These are phyloP conservation scores for Phaeodactylum tricornutum DNA, from an alignment of 108 stramenopile species.

Conservation along the genomic window DNA sequence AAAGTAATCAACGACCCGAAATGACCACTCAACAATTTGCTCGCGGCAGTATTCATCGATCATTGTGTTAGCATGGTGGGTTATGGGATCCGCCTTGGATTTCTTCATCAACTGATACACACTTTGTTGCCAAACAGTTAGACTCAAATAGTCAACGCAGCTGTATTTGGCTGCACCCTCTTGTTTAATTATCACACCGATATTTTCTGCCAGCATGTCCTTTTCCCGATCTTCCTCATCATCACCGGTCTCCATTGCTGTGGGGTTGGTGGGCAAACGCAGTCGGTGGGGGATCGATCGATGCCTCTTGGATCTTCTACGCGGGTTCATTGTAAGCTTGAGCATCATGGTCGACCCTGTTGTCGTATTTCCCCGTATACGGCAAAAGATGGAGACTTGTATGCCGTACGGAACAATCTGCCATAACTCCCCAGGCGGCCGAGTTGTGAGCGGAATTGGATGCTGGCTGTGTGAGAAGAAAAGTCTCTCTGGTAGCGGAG, in stretches of 20 bases:
- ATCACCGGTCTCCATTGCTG: neutral
- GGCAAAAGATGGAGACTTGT: too few relatives aligned
- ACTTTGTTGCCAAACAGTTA: conserved; percentile 29
- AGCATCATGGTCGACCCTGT: conserved; percentile 18
- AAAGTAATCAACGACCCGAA: conserved; percentile 65
- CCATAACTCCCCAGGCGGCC: too few relatives aligned
- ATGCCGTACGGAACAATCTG: too few relatives aligned
- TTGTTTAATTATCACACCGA: conserved; percentile 23
- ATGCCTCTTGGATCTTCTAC: conserved; percentile 27
- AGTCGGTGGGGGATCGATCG: conserved; percentile 5
- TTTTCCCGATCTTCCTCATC: conserved; percentile 7
- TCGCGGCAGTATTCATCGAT: conserved; percentile 61
- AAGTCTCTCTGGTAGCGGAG: too few relatives aligned
- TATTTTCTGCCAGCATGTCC: conserved; percentile 23
- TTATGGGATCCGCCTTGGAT: neutral
- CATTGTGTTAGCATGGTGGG: conserved; percentile 11
- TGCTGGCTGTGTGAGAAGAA: too few relatives aligned
- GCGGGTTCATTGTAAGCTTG: conserved; percentile 49
- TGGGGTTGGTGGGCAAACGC: neutral
- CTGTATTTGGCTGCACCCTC: conserved; percentile 26
- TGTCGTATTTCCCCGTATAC: too few relatives aligned
- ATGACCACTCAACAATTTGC: conserved; percentile 63
- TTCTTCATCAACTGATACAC: conserved; percentile 23
- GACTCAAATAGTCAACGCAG: conserved; percentile 38
- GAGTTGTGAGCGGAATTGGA: too few relatives aligned